phyloP scores from a whole-genome alignment of 768 basidiomycete species.

The Pisolithus albus region DNA sequence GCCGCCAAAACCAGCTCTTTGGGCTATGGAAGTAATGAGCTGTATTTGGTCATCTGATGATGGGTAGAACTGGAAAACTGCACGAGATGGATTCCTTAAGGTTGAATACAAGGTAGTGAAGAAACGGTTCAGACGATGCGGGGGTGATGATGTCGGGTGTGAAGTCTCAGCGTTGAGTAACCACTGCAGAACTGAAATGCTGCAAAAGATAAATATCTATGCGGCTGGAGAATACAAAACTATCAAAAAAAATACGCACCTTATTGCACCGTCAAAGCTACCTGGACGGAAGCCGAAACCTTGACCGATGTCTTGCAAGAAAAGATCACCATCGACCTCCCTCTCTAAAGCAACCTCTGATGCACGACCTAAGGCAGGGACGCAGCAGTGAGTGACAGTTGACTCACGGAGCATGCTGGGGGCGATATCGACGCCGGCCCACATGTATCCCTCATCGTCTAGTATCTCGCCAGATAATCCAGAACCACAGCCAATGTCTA shows the following conservation, averaged over 20 bases:
- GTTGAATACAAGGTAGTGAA: constrained; percentile 90
- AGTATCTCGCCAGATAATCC: constrained; percentile 94
- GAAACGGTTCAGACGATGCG: constrained; percentile 77
- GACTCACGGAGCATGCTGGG: constrained; percentile 92
- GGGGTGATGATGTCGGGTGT: constrained; percentile 82
- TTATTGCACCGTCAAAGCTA: constrained; percentile 96
- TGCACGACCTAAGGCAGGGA: neutral
- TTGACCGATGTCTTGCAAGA: constrained; percentile 96
- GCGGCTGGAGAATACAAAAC: neutral
- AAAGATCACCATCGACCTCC: constrained; percentile 93
- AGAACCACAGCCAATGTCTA: constrained; percentile 98
- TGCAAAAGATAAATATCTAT: constrained; percentile 25
- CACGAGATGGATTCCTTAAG: constrained; percentile 78
- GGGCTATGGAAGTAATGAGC: constrained; percentile 87
- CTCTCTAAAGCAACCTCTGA: constrained; percentile 92
- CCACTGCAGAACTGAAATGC: constrained; percentile 99
- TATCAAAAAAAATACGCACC: constrained; percentile 37
- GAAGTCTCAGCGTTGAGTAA: constrained; percentile 93
- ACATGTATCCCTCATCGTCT: constrained; percentile 87
- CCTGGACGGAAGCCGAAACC: constrained; percentile 96
- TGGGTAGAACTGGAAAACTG: constrained; percentile 92
- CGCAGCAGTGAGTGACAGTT: neutral
- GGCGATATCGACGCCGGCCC: constrained; percentile 92
- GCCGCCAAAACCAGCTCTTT: constrained; percentile 93
- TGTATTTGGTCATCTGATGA: constrained; percentile 96